Base-by-base conservation (phyloP, 2,329 filamentous ascomycete genomes). In the Phaeoacremonium minimum region DNA sequence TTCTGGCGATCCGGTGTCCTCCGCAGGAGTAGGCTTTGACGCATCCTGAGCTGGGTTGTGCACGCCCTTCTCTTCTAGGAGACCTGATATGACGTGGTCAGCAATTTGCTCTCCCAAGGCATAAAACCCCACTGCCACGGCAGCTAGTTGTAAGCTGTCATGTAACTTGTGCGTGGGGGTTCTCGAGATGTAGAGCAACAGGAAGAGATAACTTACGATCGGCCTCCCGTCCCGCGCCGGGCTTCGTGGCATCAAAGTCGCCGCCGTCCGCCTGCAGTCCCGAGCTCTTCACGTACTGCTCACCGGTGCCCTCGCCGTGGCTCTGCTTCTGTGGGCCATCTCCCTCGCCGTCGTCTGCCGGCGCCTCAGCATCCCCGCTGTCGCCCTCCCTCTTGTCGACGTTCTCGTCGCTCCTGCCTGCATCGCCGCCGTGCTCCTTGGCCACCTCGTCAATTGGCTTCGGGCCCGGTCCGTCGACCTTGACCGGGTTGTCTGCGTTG, bases 171-270 rank as follows among this genome's bases (percentile, higher is more conserved):
- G 22, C 9, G 9, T 9, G n/a, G 22, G n/a, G 9, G 22, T 9
- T 15, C n/a, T 13, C 1, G 7, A 22, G 12, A 15, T 12, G n/a
- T 14, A 18, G 12, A 32, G 14, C 26, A 28, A 15, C 33, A 29
- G 11, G 18, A 28, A 33, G 17, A 7, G 20, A 30, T 2, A 15
- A 67, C 71, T 61, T 58, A 82, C 83, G 72, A 46, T 83, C 79
- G 42, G 82, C 82, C 56, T 87, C 83, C 22, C 58, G 63, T 4
- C 79, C 80, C 9, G 83, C 83, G 9, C 82, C 82, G 0, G 80
- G 73, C 41, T 73, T 73, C 7, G 70, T 62, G 4, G 75, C 79
- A 48, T 85, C 82, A 51, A 85, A 84, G 47, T 85, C 69, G 6
- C 82, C 81, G 1, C 82, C 81, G 28, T 87, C 80, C 13, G 79